phyloP scores from a whole-genome alignment of 2,329 filamentous ascomycete species.

The Plectosphaerella plurivora region DNA sequence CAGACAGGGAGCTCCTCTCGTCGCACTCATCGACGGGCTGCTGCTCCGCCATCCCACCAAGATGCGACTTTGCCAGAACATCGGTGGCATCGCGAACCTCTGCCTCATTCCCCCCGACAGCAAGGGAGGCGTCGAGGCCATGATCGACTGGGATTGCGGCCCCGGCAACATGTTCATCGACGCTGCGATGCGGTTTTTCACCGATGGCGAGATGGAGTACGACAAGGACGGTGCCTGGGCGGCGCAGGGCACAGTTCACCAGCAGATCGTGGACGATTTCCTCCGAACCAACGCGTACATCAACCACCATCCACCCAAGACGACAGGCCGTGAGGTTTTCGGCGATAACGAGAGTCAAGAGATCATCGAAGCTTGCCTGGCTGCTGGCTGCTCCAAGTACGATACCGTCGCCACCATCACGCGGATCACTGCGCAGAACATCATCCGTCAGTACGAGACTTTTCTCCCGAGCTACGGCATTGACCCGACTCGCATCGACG shows the following conservation, averaged over 20 bases:
- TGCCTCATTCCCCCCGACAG: constrained; percentile 37
- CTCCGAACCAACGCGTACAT: constrained; percentile 35
- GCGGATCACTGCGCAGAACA: constrained; percentile 43
- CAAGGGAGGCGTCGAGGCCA: constrained; percentile 1
- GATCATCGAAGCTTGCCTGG: constrained; percentile 33
- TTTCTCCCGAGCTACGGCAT: constrained; percentile 21
- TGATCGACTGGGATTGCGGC: constrained; percentile 39
- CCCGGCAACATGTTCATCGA: constrained; percentile 35
- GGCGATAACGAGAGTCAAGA: constrained; percentile 39
- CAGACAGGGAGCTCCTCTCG: constrained; percentile 43
- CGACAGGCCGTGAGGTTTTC: constrained; percentile 47
- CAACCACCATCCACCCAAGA: constrained; percentile 35
- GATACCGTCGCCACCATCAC: constrained; percentile 47
- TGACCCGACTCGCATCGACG: constrained; percentile 41
- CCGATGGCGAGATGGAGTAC: constrained; percentile 41
- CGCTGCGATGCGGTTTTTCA: constrained; percentile 16
- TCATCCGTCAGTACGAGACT: constrained; percentile 21
- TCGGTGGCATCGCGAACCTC: constrained; percentile 48
- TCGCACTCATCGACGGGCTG: constrained; percentile 46
- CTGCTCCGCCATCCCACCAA: constrained; percentile 45
- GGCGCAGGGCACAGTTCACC: constrained; percentile 29
- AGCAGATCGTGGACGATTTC: constrained; percentile 38
- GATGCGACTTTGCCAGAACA: constrained; percentile 46
- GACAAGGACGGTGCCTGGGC: constrained; percentile 41
- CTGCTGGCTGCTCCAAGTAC: constrained; percentile 30